Conservation (phyloP, 768 basidiomycete genomes). For the Suillus subluteus region DNA sequence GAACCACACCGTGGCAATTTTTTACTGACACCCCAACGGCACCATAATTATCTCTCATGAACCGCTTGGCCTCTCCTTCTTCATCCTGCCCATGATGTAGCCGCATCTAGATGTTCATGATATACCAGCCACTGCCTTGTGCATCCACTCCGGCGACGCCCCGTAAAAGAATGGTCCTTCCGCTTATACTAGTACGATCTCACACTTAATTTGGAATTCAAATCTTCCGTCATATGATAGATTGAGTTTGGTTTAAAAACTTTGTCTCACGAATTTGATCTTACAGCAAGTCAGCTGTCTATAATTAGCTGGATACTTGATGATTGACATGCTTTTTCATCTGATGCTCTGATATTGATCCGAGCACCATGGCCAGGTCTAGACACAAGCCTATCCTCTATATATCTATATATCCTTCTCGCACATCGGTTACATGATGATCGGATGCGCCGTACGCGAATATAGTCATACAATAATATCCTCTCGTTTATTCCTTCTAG, state of each 20-base stretch:
- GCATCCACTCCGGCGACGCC: not conserved
- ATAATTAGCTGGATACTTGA: not conserved
- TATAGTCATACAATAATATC: not conserved
- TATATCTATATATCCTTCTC: not conserved
- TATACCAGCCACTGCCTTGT: not conserved
- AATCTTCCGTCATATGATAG: constrained; percentile 1
- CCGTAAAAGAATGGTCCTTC: not conserved
- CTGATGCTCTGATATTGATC: constrained; percentile 1
- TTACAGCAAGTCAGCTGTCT: not conserved
- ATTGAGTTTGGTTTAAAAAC: constrained; percentile 4
- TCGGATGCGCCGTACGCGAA: not conserved
- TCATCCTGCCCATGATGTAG: not conserved
- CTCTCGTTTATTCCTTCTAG: constrained; percentile 38
- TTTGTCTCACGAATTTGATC: constrained; percentile 9
- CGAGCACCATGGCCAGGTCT: constrained; percentile 1
- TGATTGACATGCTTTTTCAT: constrained; percentile 6
- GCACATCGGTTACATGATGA: not conserved
- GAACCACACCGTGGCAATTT: constrained; percentile 9
- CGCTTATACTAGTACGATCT: not conserved
- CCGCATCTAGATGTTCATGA: not conserved
- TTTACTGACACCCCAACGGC: not conserved
- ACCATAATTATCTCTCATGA: constrained; percentile 6
- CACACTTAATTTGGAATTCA: not conserved
- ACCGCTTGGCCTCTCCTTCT: not conserved
- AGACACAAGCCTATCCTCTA: constrained; percentile 2